These are phyloP conservation scores for Cercospora beticola DNA, from an alignment of 2,329 filamentous ascomycete species.

Conservation along the genomic window DNA sequence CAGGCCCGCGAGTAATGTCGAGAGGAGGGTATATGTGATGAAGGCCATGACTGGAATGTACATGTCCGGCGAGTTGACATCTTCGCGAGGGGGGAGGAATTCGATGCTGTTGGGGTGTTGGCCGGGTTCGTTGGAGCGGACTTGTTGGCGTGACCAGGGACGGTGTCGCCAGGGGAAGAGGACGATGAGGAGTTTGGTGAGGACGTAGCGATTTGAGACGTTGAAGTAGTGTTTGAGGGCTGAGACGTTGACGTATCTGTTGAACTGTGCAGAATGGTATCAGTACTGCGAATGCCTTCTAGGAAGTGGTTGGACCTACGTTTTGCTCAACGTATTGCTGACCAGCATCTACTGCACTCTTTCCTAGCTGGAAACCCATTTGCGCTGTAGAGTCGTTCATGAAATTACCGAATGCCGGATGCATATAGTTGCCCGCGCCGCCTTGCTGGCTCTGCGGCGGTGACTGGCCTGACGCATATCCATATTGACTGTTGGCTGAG, in stretches of 20 bases:
- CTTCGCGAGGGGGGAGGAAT: slow-evolving; percentile 89
- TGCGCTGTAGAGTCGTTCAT: slow-evolving; percentile 95
- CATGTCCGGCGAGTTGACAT: slow-evolving; percentile 93
- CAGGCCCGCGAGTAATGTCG: slow-evolving; percentile 84
- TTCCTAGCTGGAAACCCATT: slow-evolving; percentile 90
- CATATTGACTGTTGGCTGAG: slow-evolving; percentile 68
- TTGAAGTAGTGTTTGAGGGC: slow-evolving; percentile 99
- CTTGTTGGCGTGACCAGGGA: slow-evolving; percentile 93
- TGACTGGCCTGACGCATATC: slow-evolving; percentile 50
- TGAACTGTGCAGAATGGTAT: slow-evolving; percentile 53
- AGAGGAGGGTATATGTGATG: slow-evolving; percentile 94
- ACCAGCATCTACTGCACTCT: slow-evolving; percentile 85
- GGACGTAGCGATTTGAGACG: slow-evolving; percentile 94
- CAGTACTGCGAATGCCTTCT: not conserved
- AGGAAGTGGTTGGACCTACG: slow-evolving; percentile 52
- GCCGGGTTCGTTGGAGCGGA: slow-evolving; percentile 51
- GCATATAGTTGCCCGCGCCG: slow-evolving; percentile 39
- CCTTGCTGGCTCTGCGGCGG: slow-evolving; percentile 54
- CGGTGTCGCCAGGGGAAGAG: slow-evolving; percentile 97
- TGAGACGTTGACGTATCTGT: slow-evolving; percentile 84
- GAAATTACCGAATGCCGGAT: slow-evolving; percentile 78
- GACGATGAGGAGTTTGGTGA: slow-evolving; percentile 88
- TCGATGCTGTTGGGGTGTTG: slow-evolving; percentile 48
- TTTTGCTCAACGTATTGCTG: slow-evolving; percentile 96
- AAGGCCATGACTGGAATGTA: slow-evolving; percentile 98